phyloP scores from a whole-genome alignment of 495 filamentous ascomycete genomes.

The Lindgomyces ingoldianus region DNA sequence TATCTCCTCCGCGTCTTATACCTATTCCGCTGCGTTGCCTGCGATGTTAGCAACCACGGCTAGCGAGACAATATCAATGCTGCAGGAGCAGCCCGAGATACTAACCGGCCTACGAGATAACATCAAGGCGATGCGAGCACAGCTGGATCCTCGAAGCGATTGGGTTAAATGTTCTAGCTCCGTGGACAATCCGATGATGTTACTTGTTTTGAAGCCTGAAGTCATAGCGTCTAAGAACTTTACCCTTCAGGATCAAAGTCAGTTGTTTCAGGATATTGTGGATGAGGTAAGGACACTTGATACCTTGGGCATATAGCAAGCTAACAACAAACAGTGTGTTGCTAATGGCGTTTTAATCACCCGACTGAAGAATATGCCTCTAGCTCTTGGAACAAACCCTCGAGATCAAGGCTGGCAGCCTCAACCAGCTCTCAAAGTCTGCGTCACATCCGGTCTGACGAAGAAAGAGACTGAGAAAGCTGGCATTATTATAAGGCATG shows the following conservation, averaged over 20 bases:
- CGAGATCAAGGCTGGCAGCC: conserved; percentile 62
- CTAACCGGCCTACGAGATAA: conserved; percentile 76
- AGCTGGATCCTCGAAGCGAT: conserved; percentile 90
- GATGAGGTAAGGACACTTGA: conserved; percentile 95
- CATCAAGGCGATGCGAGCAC: conserved; percentile 75
- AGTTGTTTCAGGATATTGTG: conserved; percentile 81
- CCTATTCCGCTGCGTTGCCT: conserved; percentile 90
- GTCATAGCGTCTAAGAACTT: conserved; percentile 70
- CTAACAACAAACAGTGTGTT: conserved; percentile 48
- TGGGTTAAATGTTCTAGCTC: conserved; percentile 84
- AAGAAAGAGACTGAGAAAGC: conserved; percentile 96
- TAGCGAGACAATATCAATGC: conserved; percentile 78
- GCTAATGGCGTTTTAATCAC: conserved; percentile 86
- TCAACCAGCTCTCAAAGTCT: conserved; percentile 82
- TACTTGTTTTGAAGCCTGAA: conserved; percentile 83
- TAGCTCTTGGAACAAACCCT: conserved; percentile 58
- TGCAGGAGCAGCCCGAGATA: conserved; percentile 81
- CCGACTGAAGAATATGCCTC: conserved; percentile 73
- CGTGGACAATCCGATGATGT: conserved; percentile 80
- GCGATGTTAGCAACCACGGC: conserved; percentile 94
- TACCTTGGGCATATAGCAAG: no score
- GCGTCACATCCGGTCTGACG: conserved; percentile 79
- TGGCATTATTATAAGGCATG: conserved; percentile 82
- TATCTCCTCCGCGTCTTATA: conserved; percentile 85
- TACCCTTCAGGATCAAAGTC: conserved; percentile 74